Evolutionary conservation across 2,329 filamentous ascomycete genomes (phyloP).

Genomic region (Penicillium janthinellum): DNA sequence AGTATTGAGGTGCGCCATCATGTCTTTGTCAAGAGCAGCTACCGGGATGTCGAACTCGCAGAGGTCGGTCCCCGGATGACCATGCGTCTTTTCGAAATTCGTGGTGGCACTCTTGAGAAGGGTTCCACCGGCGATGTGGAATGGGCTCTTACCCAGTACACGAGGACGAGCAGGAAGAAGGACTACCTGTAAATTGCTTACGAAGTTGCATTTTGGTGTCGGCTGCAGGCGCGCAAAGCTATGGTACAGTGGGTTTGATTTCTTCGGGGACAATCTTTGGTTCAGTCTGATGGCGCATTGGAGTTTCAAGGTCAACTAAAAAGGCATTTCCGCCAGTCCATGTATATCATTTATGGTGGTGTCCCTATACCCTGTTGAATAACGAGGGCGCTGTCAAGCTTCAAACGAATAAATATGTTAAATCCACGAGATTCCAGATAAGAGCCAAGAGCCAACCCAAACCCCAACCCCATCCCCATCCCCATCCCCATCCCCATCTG

Average conservation of each 20-base stretch:
- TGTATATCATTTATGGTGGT: slow-evolving; percentile 27
- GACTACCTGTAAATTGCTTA: slow-evolving; percentile 69
- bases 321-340: slow-evolving; percentile 15
- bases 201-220: slow-evolving; percentile 21
- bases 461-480: too few relatives aligned
- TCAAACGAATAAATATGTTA: not conserved
- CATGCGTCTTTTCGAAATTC: slow-evolving; percentile 94
- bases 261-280: slow-evolving; percentile 20
- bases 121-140: slow-evolving; percentile 92
- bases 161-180: slow-evolving; percentile 90
- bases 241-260: slow-evolving; percentile 17
- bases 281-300: slow-evolving; percentile 32
- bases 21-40: slow-evolving; percentile 91
- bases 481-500: too few relatives aligned
- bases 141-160: slow-evolving; percentile 96
- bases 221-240: slow-evolving; percentile 19
- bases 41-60: slow-evolving; percentile 82
- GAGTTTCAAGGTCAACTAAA: slow-evolving; percentile 31
- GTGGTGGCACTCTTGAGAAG: slow-evolving; percentile 83
- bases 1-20: slow-evolving; percentile 88
- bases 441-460: not conserved
- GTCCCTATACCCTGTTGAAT: slow-evolving; percentile 25
- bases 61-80: slow-evolving; percentile 95
- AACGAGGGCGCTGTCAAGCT: not conserved
- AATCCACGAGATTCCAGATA: not conserved